Percentiles rank a stretch among this genome's conserved stretches.
These are phyloP conservation scores for Musa troglodytarum DNA, from an alignment of 176 grass and related monocot species.

Conservation along the genomic window DNA sequence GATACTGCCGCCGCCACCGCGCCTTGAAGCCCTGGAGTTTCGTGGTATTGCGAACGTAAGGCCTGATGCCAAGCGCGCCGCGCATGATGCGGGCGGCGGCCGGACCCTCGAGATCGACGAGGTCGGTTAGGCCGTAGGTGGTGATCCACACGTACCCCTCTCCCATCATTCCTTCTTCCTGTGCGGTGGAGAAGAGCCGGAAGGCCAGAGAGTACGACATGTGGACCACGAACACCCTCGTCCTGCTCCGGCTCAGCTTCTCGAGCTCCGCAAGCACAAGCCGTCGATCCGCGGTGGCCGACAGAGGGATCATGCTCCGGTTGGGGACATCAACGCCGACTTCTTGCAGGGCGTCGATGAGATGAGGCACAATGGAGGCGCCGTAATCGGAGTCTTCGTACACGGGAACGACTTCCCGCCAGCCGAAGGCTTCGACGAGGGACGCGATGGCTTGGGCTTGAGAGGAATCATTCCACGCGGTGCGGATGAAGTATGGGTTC, in stretches of 20 bases:
- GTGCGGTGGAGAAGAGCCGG: slow-evolving; percentile 42
- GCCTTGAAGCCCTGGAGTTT: slow-evolving; percentile 23
- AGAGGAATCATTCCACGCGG: slow-evolving; percentile 54
- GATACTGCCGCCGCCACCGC: slow-evolving; percentile 42
- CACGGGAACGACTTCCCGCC: slow-evolving; percentile 57
- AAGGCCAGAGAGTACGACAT: slow-evolving; percentile 51
- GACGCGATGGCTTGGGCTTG: slow-evolving; percentile 59
- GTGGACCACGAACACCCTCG: slow-evolving; percentile 59
- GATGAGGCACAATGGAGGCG: slow-evolving; percentile 38
- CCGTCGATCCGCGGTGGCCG: slow-evolving; percentile 27
- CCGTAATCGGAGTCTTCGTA: slow-evolving; percentile 41
- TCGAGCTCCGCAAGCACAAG: slow-evolving; percentile 20
- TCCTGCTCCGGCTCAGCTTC: slow-evolving; percentile 34
- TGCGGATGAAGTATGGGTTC: slow-evolving; percentile 59
- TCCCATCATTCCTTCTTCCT: slow-evolving; percentile 41
- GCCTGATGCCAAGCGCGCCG: slow-evolving; percentile 59
- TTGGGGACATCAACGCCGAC: slow-evolving; percentile 27
- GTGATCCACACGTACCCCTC: slow-evolving; percentile 63
- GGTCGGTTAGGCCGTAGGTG: slow-evolving; percentile 63
- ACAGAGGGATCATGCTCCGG: slow-evolving; percentile 36
- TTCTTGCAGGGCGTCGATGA: slow-evolving; percentile 47
- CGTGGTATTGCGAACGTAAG: slow-evolving; percentile 25
- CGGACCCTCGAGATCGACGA: slow-evolving; percentile 36
- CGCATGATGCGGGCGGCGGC: slow-evolving; percentile 50
- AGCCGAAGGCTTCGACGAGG: slow-evolving; percentile 38